phyloP scores from a whole-genome alignment of 306 rosid genomes.

The Mimosa pudica region DNA sequence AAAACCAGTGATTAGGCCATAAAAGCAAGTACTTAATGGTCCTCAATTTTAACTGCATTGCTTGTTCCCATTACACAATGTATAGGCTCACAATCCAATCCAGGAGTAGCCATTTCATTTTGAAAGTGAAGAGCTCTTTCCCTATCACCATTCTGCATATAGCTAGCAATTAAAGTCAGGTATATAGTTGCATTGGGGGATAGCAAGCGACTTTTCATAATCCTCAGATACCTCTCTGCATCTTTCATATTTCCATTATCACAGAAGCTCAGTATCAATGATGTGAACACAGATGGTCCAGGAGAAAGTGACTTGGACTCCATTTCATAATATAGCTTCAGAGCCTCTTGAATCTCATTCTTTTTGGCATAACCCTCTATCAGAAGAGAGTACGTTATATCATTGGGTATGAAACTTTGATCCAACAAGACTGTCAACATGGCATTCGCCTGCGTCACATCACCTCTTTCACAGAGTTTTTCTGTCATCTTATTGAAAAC shows the following conservation, averaged over 20 bases:
- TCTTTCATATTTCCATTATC: constrained; percentile 58
- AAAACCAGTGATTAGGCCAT: background rate
- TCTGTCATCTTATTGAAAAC: constrained; percentile 60
- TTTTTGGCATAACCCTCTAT: constrained; percentile 57
- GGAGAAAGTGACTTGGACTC: constrained; percentile 57
- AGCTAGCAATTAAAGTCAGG: constrained; percentile 45
- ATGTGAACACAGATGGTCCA: constrained; percentile 48
- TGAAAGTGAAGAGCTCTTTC: constrained; percentile 45
- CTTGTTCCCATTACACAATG: constrained; percentile 6
- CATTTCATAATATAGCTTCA: constrained; percentile 84
- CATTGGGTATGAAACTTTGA: constrained; percentile 64
- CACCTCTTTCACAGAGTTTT: constrained; percentile 59
- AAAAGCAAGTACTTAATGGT: constrained; percentile 1
- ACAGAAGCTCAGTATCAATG: constrained; percentile 57
- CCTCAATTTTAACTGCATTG: constrained; percentile 24
- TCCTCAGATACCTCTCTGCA: constrained; percentile 61
- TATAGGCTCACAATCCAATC: constrained; percentile 36
- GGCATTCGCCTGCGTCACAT: constrained; percentile 50
- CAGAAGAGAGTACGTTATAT: constrained; percentile 51
- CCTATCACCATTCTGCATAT: constrained; percentile 46
- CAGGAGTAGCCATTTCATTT: constrained; percentile 48
- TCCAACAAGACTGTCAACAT: constrained; percentile 64
- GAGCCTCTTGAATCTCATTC: constrained; percentile 47
- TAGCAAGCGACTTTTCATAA: constrained; percentile 61
- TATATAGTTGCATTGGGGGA: constrained; percentile 43